phyloP scores from a whole-genome alignment of 2,329 filamentous ascomycete genomes.

The Periconia sp. region DNA sequence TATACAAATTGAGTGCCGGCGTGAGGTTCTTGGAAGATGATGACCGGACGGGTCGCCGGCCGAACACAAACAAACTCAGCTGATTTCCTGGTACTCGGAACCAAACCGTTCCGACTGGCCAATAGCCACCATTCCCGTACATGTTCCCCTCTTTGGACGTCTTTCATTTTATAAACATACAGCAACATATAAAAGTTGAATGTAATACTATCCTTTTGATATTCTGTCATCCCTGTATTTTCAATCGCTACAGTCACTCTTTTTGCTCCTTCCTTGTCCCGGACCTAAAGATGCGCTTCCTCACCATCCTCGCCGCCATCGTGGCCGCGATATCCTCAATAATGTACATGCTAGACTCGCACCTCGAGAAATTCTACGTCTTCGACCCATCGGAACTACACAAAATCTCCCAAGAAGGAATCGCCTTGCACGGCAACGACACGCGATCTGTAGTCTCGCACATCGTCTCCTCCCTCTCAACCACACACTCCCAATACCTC shows the following conservation, averaged over 20 bases:
- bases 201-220: background rate
- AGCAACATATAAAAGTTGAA: background rate
- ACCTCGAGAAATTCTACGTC: slow-evolving; percentile 63
- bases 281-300: slow-evolving; percentile 11
- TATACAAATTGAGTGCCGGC: background rate
- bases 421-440: slow-evolving; percentile 72
- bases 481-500: slow-evolving; percentile 50
- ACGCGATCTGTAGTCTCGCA: slow-evolving; percentile 68
- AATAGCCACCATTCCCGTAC: background rate
- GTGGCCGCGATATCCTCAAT: slow-evolving; percentile 25
- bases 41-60: background rate
- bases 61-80: background rate
- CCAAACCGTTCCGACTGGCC: background rate
- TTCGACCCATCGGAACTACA: slow-evolving; percentile 71
- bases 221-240: background rate
- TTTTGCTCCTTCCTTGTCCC: background rate
- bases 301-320: slow-evolving; percentile 23
- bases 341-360: slow-evolving; percentile 31
- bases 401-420: slow-evolving; percentile 65
- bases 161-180: too few species aligned
- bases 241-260: background rate
- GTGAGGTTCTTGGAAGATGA: background rate
- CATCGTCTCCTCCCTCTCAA: slow-evolving; percentile 68
- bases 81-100: background rate
- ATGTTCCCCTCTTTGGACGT: background rate